Conservation (phyloP, 2,329 filamentous ascomycete species). For the Colletotrichum sp. region DNA sequence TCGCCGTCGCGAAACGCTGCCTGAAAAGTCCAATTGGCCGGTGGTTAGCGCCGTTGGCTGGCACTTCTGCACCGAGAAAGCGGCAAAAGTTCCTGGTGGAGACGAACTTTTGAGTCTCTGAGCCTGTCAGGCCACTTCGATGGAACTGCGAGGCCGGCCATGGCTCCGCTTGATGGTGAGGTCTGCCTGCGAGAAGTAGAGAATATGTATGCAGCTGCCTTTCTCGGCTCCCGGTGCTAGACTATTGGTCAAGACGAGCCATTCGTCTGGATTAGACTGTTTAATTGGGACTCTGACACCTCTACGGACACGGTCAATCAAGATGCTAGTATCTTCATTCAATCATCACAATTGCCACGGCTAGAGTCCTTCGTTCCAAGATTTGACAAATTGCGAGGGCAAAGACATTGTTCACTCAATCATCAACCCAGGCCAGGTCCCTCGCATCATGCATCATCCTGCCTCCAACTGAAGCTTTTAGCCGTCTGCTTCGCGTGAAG, state of each 20-base stretch:
- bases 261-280: neutral
- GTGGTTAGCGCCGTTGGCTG: neutral
- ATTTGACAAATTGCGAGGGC: neutral
- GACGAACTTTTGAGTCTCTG: neutral
- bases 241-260: neutral
- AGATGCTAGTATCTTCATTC: neutral
- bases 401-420: neutral
- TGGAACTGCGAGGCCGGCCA: neutral
- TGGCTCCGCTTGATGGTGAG: neutral
- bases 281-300: neutral
- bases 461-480: neutral
- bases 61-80: slow-evolving; percentile 6
- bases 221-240: neutral
- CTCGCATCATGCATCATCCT: neutral
- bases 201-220: neutral
- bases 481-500: neutral
- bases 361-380: neutral
- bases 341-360: neutral
- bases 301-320: neutral
- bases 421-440: neutral
- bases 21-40: neutral
- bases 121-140: neutral
- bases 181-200: neutral
- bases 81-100: slow-evolving; percentile 9
- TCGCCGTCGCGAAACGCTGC: neutral